Conservation (phyloP, 2,329 filamentous ascomycete species). For the Pyricularia sp. region DNA sequence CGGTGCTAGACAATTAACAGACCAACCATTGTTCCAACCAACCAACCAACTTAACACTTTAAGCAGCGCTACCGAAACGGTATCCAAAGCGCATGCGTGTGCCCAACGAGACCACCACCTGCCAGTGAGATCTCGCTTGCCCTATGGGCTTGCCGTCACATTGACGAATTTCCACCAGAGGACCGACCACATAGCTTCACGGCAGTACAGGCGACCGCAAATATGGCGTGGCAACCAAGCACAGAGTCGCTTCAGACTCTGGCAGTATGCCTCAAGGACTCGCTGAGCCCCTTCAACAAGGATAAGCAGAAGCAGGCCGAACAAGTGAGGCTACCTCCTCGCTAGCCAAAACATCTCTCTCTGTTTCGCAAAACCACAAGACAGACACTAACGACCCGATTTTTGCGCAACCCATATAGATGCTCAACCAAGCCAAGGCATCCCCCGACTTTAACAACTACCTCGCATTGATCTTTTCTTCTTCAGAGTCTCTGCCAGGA, state of each 20-base stretch:
- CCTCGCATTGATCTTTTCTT: slow-evolving; percentile 82
- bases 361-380: neutral
- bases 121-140: neutral
- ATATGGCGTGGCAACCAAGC: slow-evolving; percentile 89
- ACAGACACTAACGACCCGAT: neutral
- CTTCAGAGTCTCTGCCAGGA: slow-evolving; percentile 49
- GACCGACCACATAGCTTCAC: neutral
- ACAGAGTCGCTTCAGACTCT: slow-evolving; percentile 84
- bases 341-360: neutral
- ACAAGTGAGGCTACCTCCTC: slow-evolving; percentile 45
- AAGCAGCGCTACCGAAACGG: neutral
- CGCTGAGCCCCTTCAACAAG: slow-evolving; percentile 75
- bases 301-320: slow-evolving; percentile 82
- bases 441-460: slow-evolving; percentile 97
- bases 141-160: neutral
- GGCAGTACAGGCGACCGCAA: slow-evolving; percentile 3
- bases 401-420: slow-evolving; percentile 40
- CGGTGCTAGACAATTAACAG: neutral
- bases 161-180: neutral
- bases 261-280: slow-evolving; percentile 81
- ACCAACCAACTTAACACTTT: neutral
- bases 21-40: neutral
- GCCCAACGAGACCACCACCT: neutral
- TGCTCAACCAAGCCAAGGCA: slow-evolving; percentile 81
- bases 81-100: neutral